These are phyloP conservation scores for Phytophthora chlamydospora DNA, from an alignment of 352 stramenopile genomes.

Conservation along the genomic window DNA sequence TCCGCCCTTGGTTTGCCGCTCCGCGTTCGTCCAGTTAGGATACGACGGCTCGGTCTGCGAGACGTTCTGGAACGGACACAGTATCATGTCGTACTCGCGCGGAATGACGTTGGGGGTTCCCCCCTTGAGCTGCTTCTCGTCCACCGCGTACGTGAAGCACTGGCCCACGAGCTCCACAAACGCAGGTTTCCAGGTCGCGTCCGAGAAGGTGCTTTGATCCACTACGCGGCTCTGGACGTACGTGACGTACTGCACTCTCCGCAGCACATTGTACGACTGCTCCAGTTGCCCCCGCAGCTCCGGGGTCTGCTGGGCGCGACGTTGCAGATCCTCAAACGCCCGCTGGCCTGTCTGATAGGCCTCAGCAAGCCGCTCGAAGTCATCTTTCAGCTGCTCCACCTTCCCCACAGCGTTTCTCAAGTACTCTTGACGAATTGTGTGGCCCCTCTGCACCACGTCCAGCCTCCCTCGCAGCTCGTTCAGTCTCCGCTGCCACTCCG, in stretches of 20 bases:
- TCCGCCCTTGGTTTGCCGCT: constrained; percentile 51
- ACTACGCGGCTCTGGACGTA: constrained; percentile 61
- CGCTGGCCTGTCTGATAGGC: constrained; percentile 28
- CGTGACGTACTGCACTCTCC: constrained; percentile 49
- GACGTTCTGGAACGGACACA: constrained; percentile 86
- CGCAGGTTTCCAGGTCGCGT: constrained; percentile 43
- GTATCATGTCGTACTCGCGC: constrained; percentile 60
- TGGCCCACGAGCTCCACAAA: constrained; percentile 65
- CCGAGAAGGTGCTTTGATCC: constrained; percentile 51
- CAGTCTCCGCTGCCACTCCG: constrained; percentile 27
- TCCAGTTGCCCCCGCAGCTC: constrained; percentile 47
- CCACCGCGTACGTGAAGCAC: constrained; percentile 70
- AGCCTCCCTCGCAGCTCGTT: constrained; percentile 26
- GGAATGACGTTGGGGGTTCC: constrained; percentile 80
- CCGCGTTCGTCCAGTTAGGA: constrained; percentile 50
- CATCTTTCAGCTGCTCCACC: constrained; percentile 28
- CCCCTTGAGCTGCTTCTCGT: constrained; percentile 80
- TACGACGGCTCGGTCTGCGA: constrained; percentile 77
- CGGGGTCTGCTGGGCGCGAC: constrained; percentile 28
- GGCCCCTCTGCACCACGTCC: constrained; percentile 31
- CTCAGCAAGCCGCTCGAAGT: constrained; percentile 40
- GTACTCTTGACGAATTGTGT: constrained; percentile 34
- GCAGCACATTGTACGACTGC: constrained; percentile 55
- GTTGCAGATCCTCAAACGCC: constrained; percentile 37
- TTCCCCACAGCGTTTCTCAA: constrained; percentile 24